phyloP scores from a whole-genome alignment of 192 early-diverging fungal species.

The Thoreauomyces humboldtii region DNA sequence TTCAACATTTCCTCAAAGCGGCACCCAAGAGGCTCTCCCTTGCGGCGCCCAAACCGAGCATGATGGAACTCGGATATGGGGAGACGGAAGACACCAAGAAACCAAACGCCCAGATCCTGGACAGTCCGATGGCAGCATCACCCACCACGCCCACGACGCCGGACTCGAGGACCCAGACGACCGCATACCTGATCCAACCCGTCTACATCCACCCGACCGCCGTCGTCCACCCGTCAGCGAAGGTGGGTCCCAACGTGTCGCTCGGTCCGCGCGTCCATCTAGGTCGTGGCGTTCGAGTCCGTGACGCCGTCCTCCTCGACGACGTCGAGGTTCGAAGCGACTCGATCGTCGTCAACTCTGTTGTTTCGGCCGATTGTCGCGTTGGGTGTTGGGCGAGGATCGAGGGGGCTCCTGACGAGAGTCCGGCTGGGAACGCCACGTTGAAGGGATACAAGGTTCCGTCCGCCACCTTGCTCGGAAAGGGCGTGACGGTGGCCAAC shows the following conservation, averaged over 20 bases:
- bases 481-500: conserved; percentile 88
- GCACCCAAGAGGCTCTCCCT: conserved; percentile 64
- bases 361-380: conserved; percentile 91
- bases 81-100: too few relatives aligned
- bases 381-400: conserved; percentile 92
- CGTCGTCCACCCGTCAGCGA: conserved; percentile 86
- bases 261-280: conserved; percentile 87
- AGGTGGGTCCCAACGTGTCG: conserved; percentile 94
- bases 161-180: background rate
- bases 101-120: background rate
- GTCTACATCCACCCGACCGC: conserved; percentile 97
- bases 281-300: conserved; percentile 88
- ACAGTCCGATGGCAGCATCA: background rate
- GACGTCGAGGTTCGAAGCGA: conserved; percentile 86
- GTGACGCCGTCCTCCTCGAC: conserved; percentile 92
- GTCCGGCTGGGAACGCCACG: conserved; percentile 67
- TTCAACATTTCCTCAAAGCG: conserved; percentile 73
- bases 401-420: conserved; percentile 79
- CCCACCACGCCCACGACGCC: conserved; percentile 1
- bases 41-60: conserved; percentile 36
- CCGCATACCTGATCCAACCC: conserved; percentile 73
- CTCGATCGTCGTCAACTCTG: conserved; percentile 79
- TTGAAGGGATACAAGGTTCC: conserved; percentile 88
- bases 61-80: background rate
- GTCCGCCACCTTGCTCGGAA: conserved; percentile 86